Evolutionary conservation across 78 protist species (phyloP).

Genomic region (Dictyostelium discoideum): dicty_2.7 NC_007091.3:717501-718000

Average conservation of each 20-base stretch:
- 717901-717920: constrained; percentile 50
- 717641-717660: constrained; percentile 17
- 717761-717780: constrained; percentile 70
- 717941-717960: constrained; percentile 25
- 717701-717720: background rate
- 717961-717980: constrained; percentile 38
- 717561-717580: constrained; percentile 34
- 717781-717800: constrained; percentile 40
- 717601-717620: constrained; percentile 64
- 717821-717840: constrained; percentile 43
- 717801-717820: constrained; percentile 48
- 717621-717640: constrained; percentile 72
- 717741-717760: constrained; percentile 31
- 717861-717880: constrained; percentile 42
- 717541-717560: background rate
- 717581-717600: constrained; percentile 74
- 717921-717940: constrained; percentile 46
- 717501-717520: background rate
- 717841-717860: constrained; percentile 29
- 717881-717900: constrained; percentile 48
- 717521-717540: background rate
- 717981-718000: constrained; percentile 42
- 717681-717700: background rate
- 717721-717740: constrained; percentile 53
- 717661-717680: background rate